Base-by-base conservation (phyloP, 345 rosid species). In the Bretschneidera sinensis region DNA sequence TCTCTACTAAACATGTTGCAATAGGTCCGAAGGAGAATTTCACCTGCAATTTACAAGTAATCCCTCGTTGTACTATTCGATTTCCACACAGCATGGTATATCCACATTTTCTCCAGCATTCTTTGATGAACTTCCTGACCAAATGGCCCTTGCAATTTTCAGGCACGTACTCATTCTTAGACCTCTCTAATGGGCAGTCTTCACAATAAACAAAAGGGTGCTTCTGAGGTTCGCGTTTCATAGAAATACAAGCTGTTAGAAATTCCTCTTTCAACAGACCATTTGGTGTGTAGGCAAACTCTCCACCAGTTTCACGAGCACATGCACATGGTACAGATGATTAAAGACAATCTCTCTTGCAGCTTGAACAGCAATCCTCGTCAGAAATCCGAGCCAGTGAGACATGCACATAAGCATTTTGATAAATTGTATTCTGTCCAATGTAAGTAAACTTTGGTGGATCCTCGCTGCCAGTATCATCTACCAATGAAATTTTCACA, bases 101-200 rank as follows among this genome's bases (percentile, higher is more conserved):
- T 53, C 96, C 97, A 71, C 98, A 92, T 78, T 85, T 89, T 62
- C 66, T 80, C 97, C 98, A 89, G 60, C 97, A 92, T 71, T 92
- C 97, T 67, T 92, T 92, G 43, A 89, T 80, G 65, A 92, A 92
- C 79, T 83, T 89, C 71, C 89, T 76, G 45, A 87, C 57, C 78
- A 85, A 61, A 55, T 92, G 98, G 17, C 98, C 96, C 62, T 82
- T 87, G 78, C 98, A 89, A 57, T 80, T 78, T 63, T 79, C 96
- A 24, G 78, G 65, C 25, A 24, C 48, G 56, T 55, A 22, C 55
- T 74, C 88, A 57, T 73, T 71, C 51, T 71, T 68, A 57, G 75
- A 68, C 76, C 81, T 78, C 78, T 83, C 89, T 34, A 85, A 52
- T 4, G 98, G 98, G 66, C 97, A 89, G 24, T 73, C 89, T 69